Evolutionary conservation across 1,284 basidiomycete genomes (phyloP), one percentile per base, ranked within the genome.

Genomic region (Rhizoctonia solani): DNA sequence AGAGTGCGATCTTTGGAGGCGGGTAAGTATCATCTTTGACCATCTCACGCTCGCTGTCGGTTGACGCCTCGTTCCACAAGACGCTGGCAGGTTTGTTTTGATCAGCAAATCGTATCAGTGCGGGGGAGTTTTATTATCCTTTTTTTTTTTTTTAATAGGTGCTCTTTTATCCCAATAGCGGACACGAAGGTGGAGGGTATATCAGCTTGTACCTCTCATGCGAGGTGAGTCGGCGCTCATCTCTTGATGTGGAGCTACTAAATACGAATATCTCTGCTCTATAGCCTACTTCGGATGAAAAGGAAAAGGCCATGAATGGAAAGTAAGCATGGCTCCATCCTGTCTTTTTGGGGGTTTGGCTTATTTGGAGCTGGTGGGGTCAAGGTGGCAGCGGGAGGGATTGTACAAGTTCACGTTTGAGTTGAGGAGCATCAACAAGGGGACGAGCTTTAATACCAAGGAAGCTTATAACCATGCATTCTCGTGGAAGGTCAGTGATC

Each of bases 391-490:
- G 14, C 84, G 92, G n/a, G 88, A 92, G 69, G 92, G 92, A 1
- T 77, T 88, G 21, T 94, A 86, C 78, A 90, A 87, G 74, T 95
- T 95, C 76, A 87, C 83, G 69, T 93, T 95, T 74, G 92, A 93
- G 74, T 80, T 95, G 72, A 54, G 53, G 70, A 88, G 85, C 70
- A 39, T 83, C 19, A 77, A 78, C 27, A 87, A 83, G 73, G 79
- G 78, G 2, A 76, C 82, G 4, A 75, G 81, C 19, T 89, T 84
- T 72, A 85, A 84, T 69, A 76, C 80, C 52, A 93, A 92, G 74
- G 92, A 94, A 74, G 92, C 92, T 0, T 83, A 86, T 56, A 89
- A 93, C 71, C 92, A 93, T 74, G 86, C 88, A 1, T 94, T 93
- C 71, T 91, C 89, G 11, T 86, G 85, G 75, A 90, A 90, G 79